These are phyloP conservation scores for Hibiscus mutabilis DNA, from an alignment of 345 rosid genomes.

Conservation along the genomic window DNA sequence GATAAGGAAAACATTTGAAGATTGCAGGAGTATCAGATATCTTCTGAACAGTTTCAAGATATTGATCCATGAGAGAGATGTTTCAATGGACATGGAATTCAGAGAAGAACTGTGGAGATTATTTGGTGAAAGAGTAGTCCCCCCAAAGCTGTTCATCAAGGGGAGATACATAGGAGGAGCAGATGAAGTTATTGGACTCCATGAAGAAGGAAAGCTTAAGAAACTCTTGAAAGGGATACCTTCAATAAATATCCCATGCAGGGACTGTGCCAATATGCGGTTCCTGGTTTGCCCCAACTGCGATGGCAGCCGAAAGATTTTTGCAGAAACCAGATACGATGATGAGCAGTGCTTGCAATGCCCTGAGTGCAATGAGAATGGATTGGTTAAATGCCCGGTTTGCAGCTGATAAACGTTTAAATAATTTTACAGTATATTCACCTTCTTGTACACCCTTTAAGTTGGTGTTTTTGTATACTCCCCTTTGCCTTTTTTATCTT, in stretches of 20 bases:
- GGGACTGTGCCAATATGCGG: slow-evolving; percentile 42
- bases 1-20: slow-evolving; percentile 78
- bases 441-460: neutral
- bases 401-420: slow-evolving; percentile 27
- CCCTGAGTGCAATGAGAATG: slow-evolving; percentile 74
- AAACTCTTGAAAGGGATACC: slow-evolving; percentile 59
- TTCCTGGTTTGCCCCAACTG: slow-evolving; percentile 68
- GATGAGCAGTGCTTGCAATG: slow-evolving; percentile 33
- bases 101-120: slow-evolving; percentile 74
- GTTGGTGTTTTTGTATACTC: neutral
- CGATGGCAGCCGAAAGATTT: slow-evolving; percentile 61
- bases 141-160: slow-evolving; percentile 72
- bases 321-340: slow-evolving; percentile 17
- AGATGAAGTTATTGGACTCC: slow-evolving; percentile 59
- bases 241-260: slow-evolving; percentile 24
- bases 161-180: slow-evolving; percentile 88
- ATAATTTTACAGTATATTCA: neutral
- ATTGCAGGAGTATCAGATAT: slow-evolving; percentile 54
- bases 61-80: slow-evolving; percentile 55
- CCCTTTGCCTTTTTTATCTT: neutral
- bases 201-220: slow-evolving; percentile 77
- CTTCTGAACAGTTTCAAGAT: slow-evolving; percentile 57
- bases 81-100: slow-evolving; percentile 64
- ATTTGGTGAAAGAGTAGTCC: slow-evolving; percentile 43
- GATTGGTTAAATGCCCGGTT: slow-evolving; percentile 57